These are phyloP conservation scores for Jamesozyma gamospora DNA, from an alignment of 805 yeast genomes.

Conservation along the genomic window DNA sequence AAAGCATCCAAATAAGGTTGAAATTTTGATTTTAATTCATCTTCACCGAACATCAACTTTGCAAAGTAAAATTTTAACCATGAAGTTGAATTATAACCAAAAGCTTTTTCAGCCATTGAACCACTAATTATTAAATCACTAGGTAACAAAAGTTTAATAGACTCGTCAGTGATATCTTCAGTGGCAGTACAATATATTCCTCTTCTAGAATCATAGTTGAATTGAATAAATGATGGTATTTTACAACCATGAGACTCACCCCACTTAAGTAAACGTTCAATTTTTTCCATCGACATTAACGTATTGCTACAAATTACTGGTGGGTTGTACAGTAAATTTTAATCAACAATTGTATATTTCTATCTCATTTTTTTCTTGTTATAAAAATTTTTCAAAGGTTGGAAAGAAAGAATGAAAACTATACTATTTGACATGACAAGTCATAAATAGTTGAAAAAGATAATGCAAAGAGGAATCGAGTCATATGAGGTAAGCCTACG, in stretches of 20 bases:
- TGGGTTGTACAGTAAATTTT: too few species aligned
- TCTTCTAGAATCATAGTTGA: constrained; percentile 23
- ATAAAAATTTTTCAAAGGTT: too few species aligned
- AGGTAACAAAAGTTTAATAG: constrained; percentile 22
- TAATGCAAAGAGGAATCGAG: too few species aligned
- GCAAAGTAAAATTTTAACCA: constrained; percentile 34
- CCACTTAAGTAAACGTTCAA: constrained; percentile 27
- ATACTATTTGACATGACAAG: too few species aligned
- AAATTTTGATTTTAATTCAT: constrained; percentile 19
- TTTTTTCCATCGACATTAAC: background rate
- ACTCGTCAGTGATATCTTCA: constrained; percentile 14
- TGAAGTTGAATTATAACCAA: constrained; percentile 26
- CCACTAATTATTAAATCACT: constrained; percentile 22
- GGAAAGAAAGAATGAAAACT: too few species aligned
- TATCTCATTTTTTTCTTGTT: too few species aligned
- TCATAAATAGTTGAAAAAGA: too few species aligned
- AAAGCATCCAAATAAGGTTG: constrained; percentile 41
- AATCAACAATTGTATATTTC: too few species aligned
- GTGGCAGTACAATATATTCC: constrained; percentile 32
- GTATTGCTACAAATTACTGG: background rate
- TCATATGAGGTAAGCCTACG: too few species aligned
- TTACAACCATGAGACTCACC: constrained; percentile 31
- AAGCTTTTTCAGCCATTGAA: constrained; percentile 15
- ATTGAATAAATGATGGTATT: constrained; percentile 28
- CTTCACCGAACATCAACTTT: constrained; percentile 31